Evolutionary conservation across 805 yeast genomes (phyloP).

Genomic region (Debaryomyces hansenii): DNA sequence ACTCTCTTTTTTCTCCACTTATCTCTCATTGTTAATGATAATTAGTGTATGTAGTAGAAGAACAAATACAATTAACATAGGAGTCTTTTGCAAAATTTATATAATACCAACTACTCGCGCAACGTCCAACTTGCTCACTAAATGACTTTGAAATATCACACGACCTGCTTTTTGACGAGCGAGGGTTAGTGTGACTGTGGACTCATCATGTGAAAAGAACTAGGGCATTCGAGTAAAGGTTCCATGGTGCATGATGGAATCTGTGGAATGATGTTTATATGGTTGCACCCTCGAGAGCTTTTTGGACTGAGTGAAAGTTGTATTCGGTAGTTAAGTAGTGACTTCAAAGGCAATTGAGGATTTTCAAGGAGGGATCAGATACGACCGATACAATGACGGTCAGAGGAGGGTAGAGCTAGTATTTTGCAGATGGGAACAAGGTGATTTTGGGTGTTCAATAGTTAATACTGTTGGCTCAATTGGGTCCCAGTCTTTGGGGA

Average conservation of each 20-base stretch:
- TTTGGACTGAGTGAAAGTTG: too few species aligned
- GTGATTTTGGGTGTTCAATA: too few species aligned
- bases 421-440: too few species aligned
- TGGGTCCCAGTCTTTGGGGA: too few species aligned
- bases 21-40: conserved; percentile 71
- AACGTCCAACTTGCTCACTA: not conserved
- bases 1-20: conserved; percentile 99
- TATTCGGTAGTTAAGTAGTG: too few species aligned
- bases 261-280: too few species aligned
- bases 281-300: not conserved
- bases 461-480: too few species aligned
- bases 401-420: too few species aligned
- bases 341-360: too few species aligned
- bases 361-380: too few species aligned
- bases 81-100: not conserved
- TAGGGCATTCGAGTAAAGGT: not conserved
- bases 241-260: too few species aligned
- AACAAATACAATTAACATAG: conserved; percentile 13
- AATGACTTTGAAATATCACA: not conserved
- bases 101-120: not conserved
- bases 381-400: too few species aligned
- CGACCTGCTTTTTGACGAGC: not conserved
- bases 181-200: not conserved
- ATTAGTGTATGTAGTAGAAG: conserved; percentile 24
- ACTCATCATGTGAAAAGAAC: not conserved